Evolutionary conservation across 352 stramenopile species (phyloP), one percentile per base, ranked within the genome.

Genomic region (Plasmopara halstedii): DNA sequence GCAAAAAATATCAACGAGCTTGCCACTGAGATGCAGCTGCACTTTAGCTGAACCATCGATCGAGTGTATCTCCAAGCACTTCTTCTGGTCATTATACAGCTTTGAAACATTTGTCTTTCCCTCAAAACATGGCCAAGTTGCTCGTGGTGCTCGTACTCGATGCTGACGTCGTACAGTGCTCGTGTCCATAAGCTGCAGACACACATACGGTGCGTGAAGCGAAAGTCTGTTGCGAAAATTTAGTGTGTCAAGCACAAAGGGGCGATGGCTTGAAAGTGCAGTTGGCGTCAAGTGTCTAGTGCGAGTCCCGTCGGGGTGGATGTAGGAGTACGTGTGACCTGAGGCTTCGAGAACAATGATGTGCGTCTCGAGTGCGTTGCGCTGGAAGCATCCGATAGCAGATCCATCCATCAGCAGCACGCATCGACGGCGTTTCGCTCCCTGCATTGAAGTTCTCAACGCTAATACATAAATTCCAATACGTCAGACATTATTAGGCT

Each of bases 271-370:
- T 6, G 71, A 78, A 21, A 76, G 61, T 17, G 68, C 53, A 17
- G 71, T 83, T n/a, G 72, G 58, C 22, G 72, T 72, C 42, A 88
- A 48, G 44, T 88, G 77, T 7, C 73, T 54, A 49, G 73, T 66
- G 31, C 62, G 58, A 27, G 56, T 60, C 17, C 73, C 77, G 29
- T 65, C 50, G 2, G 73, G 70, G 2, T 56, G 57, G 8, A 85
- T 65, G 37, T 75, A 75, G 61, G 73, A 65, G 56, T 82, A 88
- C 27, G 65, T 50, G 53, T 83, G 71, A 8, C 69, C 67, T 7
- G 72, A 69, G 19, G 64, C 52, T 50, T 86, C 77, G 6, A 88
- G 45, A 33, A 86, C 63, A n/a, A 88, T 35, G 2, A 58, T 69
- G 56, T 79, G 67, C 34, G 70, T 82, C 57, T 77, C 73, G 46